phyloP scores from a whole-genome alignment of 139 green algal genomes.

The Choricystis sp. region DNA sequence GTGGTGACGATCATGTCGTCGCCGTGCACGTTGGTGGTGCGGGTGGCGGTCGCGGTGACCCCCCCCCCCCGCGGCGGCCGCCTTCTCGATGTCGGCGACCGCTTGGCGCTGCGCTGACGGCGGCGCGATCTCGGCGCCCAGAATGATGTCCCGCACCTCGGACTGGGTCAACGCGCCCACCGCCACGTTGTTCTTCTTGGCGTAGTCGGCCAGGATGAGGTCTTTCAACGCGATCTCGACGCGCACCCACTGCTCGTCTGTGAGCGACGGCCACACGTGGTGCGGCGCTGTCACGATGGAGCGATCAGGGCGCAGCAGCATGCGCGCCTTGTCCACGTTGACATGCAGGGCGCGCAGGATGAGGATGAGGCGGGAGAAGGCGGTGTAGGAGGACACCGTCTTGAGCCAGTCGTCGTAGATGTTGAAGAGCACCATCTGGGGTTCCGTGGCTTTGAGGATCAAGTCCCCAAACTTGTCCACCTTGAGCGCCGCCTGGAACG shows the following conservation, averaged over 20 bases:
- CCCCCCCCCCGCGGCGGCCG: slow-evolving; percentile 54
- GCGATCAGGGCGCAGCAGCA: slow-evolving; percentile 92
- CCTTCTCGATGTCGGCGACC: slow-evolving; percentile 98
- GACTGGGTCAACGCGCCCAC: slow-evolving; percentile 79
- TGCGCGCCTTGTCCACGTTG: slow-evolving; percentile 96
- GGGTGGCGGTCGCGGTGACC: slow-evolving; percentile 86
- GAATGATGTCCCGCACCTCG: slow-evolving; percentile 99
- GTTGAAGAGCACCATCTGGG: slow-evolving; percentile 99
- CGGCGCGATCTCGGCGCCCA: slow-evolving; percentile 96
- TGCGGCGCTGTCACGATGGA: slow-evolving; percentile 89
- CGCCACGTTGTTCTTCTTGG: slow-evolving; percentile 99
- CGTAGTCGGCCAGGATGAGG: slow-evolving; percentile 96
- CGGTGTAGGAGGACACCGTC: slow-evolving; percentile 93
- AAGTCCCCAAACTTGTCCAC: slow-evolving; percentile 98
- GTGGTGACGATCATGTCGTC: slow-evolving; percentile 96
- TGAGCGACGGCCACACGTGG: slow-evolving; percentile 96
- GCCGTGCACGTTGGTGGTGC: slow-evolving; percentile 90
- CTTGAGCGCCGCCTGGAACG: slow-evolving; percentile 90
- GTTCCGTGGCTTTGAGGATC: slow-evolving; percentile 87
- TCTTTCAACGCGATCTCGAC: slow-evolving; percentile 90
- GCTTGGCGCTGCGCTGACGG: slow-evolving; percentile 91
- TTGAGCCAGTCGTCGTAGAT: slow-evolving; percentile 99
- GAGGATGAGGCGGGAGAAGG: slow-evolving; percentile 93
- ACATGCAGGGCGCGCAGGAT: slow-evolving; percentile 97
- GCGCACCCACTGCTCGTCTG: slow-evolving; percentile 97